Base-by-base conservation (phyloP, 1,284 basidiomycete species). In the Ceratobasidium papillatum region DNA sequence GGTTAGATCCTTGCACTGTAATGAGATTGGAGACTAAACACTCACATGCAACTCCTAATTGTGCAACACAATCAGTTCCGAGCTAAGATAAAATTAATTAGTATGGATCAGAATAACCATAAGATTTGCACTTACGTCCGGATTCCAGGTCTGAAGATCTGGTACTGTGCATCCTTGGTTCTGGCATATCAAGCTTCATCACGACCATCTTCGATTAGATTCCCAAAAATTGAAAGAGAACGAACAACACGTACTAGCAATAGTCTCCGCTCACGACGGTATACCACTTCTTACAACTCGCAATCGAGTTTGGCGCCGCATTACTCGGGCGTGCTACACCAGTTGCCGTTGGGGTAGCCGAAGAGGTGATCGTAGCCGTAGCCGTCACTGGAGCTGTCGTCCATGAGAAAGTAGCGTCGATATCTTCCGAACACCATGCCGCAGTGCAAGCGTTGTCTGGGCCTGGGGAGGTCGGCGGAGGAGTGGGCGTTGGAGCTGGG, bases 261-360 rank as follows among this genome's bases (percentile, higher is more conserved):
- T 62, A 62, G 19, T 62, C 59, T 7, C 59, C 59, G 59, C 59
- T 62, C 41, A 62, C 59, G 25, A 62, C 59, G n/a, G 59, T 62
- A n/a, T 62, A 62, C 59, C 59, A 62, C 34, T 62, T 62, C 22
- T 43, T 41, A 19, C 59, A 62, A n/a, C 38, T 62, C n/a, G 59
- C 43, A 11, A 36, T 62, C 7, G 59, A 62, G 12, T 62, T 7
- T 17, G 59, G 12, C 38, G 59, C 59, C 19, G 59, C 59, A 38
- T 62, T 62, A 22, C n/a, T 62, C 59, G 59, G 59, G 12, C 59
- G 59, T 11, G 38, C n/a, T 43, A 62, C 59, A 5, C 59, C 59
- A 43, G 36, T 62, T 22, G 59, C 38, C 12, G 59, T 62, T 9
- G 59, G 59, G 4, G 59, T 25, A 22, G 59, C 59, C 9, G 56